Evolutionary conservation across 2,329 filamentous ascomycete genomes (phyloP).

Genomic region (Fusarium metavorans): DNA sequence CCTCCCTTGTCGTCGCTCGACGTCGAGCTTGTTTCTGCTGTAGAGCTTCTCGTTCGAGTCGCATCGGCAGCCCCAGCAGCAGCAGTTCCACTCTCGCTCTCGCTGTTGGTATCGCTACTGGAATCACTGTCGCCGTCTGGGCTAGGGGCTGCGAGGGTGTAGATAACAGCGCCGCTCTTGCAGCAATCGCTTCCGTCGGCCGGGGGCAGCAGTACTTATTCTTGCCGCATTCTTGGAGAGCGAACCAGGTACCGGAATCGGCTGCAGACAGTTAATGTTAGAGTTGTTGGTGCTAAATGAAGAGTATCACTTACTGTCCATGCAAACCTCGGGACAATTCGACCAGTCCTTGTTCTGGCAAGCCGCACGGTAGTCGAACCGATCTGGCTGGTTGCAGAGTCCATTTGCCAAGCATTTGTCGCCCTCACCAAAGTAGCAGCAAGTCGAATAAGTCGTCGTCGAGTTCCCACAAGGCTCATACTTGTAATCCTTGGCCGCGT

Average conservation of each 20-base stretch:
- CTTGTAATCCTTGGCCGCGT: conserved; percentile 35
- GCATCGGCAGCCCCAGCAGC: not conserved
- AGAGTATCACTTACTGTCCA: conserved; percentile 27
- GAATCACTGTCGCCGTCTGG: not conserved
- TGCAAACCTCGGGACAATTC: conserved; percentile 33
- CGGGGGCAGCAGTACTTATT: conserved; percentile 41
- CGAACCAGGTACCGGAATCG: conserved; percentile 25
- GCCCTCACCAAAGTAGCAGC: conserved; percentile 41
- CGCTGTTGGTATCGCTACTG: not conserved
- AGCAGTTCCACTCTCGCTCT: not conserved
- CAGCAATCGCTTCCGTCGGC: conserved; percentile 28
- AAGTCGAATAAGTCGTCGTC: conserved; percentile 30
- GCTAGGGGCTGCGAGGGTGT: conserved; percentile 24
- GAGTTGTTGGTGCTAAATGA: accelerated
- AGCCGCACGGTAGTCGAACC: conserved; percentile 36
- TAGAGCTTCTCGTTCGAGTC: conserved; percentile 1
- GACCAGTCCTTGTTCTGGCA: conserved; percentile 41
- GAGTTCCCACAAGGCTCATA: conserved; percentile 37
- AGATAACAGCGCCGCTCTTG: conserved; percentile 27
- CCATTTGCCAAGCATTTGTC: conserved; percentile 37
- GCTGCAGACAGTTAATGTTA: conserved; percentile 2
- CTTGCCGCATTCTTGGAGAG: conserved; percentile 21
- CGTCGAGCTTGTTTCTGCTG: not conserved
- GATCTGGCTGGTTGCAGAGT: conserved; percentile 26
- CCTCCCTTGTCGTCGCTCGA: not conserved